phyloP scores from a whole-genome alignment of 2,329 filamentous ascomycete species.

The Lachnellula subtilissima region DNA sequence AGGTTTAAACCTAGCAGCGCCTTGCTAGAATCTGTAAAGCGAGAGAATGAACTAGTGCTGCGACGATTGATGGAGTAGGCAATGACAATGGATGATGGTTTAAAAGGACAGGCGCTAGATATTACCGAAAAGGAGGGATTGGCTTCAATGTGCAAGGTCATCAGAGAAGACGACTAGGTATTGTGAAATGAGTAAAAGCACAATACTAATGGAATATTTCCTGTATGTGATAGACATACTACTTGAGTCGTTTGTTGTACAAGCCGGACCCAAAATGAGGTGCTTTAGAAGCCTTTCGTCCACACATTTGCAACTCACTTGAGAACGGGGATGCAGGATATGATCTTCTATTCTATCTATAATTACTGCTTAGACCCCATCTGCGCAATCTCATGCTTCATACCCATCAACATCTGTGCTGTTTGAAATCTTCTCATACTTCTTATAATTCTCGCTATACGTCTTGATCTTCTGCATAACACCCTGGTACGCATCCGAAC shows the following conservation, averaged over 20 bases:
- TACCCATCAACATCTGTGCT: constrained; percentile 22
- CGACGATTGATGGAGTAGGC: not conserved
- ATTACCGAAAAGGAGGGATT: not conserved
- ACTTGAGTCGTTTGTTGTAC: too few species aligned
- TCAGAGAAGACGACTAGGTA: not conserved
- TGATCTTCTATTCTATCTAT: not conserved
- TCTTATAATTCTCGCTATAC: constrained; percentile 38
- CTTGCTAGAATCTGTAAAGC: not conserved
- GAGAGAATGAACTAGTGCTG: not conserved
- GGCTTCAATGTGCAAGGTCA: not conserved
- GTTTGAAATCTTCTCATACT: constrained; percentile 25
- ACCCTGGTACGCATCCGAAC: constrained; percentile 46
- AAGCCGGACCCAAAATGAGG: too few species aligned
- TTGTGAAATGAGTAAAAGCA: too few species aligned
- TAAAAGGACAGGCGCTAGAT: not conserved
- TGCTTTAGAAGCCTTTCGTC: too few species aligned
- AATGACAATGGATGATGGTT: not conserved
- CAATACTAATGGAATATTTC: too few species aligned
- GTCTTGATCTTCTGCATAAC: constrained; percentile 47
- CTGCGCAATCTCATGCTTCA: not conserved
- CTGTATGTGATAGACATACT: too few species aligned
- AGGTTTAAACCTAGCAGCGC: not conserved
- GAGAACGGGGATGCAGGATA: not conserved
- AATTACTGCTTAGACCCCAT: not conserved
- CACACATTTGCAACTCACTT: not conserved